Conservation (phyloP, 106 monocot genomes). For the Platanthera guangdongensis region DNA sequence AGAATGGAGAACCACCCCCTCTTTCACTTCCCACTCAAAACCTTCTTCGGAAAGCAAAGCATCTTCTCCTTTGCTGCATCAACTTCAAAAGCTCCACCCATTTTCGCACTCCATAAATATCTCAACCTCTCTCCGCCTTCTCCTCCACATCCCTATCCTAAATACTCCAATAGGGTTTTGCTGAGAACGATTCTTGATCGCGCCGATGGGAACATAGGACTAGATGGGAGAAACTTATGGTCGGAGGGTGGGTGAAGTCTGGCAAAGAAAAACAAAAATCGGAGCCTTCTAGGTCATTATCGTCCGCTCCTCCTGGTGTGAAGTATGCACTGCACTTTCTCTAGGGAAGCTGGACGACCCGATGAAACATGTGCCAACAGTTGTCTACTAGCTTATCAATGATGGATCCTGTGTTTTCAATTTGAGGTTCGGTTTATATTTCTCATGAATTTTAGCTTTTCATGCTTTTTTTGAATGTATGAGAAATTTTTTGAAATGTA, state of each 20-base stretch:
- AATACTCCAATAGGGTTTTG: constrained; percentile 47
- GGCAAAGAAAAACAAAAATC: constrained; percentile 15
- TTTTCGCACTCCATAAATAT: neutral
- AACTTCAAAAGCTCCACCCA: too few relatives aligned
- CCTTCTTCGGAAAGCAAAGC: too few relatives aligned
- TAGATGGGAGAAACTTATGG: constrained; percentile 47
- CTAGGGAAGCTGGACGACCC: neutral
- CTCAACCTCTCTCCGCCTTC: neutral
- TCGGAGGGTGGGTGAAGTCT: constrained; percentile 86
- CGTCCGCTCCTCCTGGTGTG: neutral
- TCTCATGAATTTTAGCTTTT: neutral
- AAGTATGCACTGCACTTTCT: neutral
- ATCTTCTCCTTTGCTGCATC: too few relatives aligned
- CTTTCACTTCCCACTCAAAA: too few relatives aligned
- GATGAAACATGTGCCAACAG: neutral
- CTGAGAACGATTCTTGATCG: constrained; percentile 47
- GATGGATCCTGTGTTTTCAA: constrained; percentile 64
- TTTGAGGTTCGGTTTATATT: constrained; percentile 43
- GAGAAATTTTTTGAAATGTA: neutral
- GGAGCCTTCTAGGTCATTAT: neutral
- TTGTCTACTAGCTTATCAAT: constrained; percentile 41
- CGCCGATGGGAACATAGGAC: constrained; percentile 25
- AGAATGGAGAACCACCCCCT: too few relatives aligned
- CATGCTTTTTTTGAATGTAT: neutral
- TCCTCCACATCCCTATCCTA: constrained; percentile 7